Evolutionary conservation across 2,329 filamentous ascomycete species (phyloP).

Genomic region (Xylaria hypoxylon): DNA sequence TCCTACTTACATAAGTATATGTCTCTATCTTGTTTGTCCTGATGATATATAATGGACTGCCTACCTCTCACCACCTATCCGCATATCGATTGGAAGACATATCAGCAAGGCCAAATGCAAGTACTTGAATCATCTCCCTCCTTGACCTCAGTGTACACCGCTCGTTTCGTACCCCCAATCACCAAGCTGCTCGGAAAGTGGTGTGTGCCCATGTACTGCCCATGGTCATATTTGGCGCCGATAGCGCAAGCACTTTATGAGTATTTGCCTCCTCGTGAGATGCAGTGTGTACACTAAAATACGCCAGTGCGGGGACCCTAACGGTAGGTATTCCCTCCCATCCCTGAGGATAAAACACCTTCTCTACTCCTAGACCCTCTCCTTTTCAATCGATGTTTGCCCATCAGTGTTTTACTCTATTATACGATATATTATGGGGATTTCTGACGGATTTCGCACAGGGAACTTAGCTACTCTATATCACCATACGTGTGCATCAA

Average conservation of each 20-base stretch:
- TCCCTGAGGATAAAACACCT: background rate
- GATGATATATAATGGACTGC: background rate
- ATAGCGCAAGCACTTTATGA: slow-evolving; percentile 28
- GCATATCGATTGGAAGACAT: background rate
- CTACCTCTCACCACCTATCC: background rate
- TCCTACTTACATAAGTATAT: background rate
- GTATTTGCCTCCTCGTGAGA: background rate
- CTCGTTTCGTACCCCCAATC: slow-evolving; percentile 35
- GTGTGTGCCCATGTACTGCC: slow-evolving; percentile 16
- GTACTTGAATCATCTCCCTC: background rate
- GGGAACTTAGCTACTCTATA: no score
- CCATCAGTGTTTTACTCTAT: background rate
- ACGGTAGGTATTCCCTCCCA: background rate
- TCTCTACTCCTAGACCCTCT: background rate
- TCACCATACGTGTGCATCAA: no score
- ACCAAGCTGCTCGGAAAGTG: slow-evolving; percentile 10
- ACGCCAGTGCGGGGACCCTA: slow-evolving; percentile 2
- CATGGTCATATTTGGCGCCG: slow-evolving; percentile 23
- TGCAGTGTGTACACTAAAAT: background rate
- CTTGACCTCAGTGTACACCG: slow-evolving; percentile 41
- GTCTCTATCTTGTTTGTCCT: background rate
- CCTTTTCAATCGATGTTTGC: background rate
- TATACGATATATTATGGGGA: background rate
- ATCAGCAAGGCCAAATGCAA: background rate
- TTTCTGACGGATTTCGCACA: no score